A percentile compares a stretch with the other conserved stretches of the same genome.
Evolutionary conservation across 2,329 filamentous ascomycete genomes (phyloP).

Genomic region (Colletotrichum shisoi): DNA sequence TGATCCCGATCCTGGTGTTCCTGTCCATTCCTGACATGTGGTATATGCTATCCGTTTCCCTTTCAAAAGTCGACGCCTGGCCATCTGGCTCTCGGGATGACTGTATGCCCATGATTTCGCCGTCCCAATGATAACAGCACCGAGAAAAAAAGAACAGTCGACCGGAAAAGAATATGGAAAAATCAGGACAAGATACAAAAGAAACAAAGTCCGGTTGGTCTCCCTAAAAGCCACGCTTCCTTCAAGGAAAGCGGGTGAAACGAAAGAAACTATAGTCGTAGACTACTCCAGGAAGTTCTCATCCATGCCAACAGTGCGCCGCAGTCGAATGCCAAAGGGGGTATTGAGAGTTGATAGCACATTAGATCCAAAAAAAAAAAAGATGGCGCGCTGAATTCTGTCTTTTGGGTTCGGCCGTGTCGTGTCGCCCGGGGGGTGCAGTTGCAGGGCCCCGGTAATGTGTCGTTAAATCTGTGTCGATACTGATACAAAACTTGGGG

Average conservation of each 20-base stretch:
- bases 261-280: conserved; percentile 38
- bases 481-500: conserved; percentile 38
- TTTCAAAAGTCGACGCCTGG: conserved; percentile 35
- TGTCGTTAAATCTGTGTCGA: conserved; percentile 36
- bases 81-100: conserved; percentile 35
- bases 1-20: conserved; percentile 38
- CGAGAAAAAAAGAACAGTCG: background rate
- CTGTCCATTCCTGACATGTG: conserved; percentile 35
- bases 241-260: conserved; percentile 36
- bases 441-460: conserved; percentile 20
- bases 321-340: conserved; percentile 39
- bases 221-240: conserved; percentile 36
- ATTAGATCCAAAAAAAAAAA: conserved; percentile 39
- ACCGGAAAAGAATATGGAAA: conserved; percentile 28
- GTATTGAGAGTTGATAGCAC: conserved; percentile 39
- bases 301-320: conserved; percentile 38
- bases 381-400: conserved; percentile 38
- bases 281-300: conserved; percentile 39
- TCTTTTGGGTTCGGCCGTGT: conserved; percentile 40
- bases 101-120: conserved; percentile 37
- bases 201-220: conserved; percentile 15
- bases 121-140: conserved; percentile 24
- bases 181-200: background rate
- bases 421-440: conserved; percentile 34
- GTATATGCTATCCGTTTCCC: conserved; percentile 38